A percentile compares a stretch with the other conserved stretches of the same genome.
Conservation (phyloP, 371 early-diverging fungal genomes). For the Mucor lusitanicus region DNA sequence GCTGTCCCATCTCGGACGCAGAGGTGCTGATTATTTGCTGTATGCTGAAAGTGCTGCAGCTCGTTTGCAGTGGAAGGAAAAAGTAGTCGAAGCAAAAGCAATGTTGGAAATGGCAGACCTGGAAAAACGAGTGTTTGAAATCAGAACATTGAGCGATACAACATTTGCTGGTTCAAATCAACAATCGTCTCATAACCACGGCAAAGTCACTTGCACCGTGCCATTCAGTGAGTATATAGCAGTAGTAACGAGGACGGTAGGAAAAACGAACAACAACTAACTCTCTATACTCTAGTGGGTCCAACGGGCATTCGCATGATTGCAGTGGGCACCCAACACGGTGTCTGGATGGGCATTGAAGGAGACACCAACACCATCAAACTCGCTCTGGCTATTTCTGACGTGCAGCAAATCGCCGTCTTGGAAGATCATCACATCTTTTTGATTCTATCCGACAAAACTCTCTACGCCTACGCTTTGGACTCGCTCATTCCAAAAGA, state of each 20-base stretch:
- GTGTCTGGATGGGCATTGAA: slow-evolving; percentile 64
- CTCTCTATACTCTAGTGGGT: slow-evolving; percentile 31
- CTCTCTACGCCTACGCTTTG: slow-evolving; percentile 59
- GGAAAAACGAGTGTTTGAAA: slow-evolving; percentile 65
- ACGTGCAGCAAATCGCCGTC: slow-evolving; percentile 46
- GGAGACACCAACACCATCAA: slow-evolving; percentile 39
- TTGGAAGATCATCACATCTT: slow-evolving; percentile 43
- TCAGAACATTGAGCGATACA: slow-evolving; percentile 46
- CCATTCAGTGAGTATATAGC: slow-evolving; percentile 54
- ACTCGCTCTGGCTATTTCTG: slow-evolving; percentile 28
- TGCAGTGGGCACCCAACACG: slow-evolving; percentile 81
- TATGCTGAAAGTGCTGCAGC: slow-evolving; percentile 74
- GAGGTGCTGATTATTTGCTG: slow-evolving; percentile 70
- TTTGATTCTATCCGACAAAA: slow-evolving; percentile 53
- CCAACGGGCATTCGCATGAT: slow-evolving; percentile 61
- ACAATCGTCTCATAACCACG: slow-evolving; percentile 23
- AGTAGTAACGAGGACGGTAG: too few relatives aligned
- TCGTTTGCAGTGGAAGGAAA: slow-evolving; percentile 82
- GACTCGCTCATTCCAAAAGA: slow-evolving; percentile 40
- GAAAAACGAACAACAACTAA: too few relatives aligned
- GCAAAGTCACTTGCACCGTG: slow-evolving; percentile 71
- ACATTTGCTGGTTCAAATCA: slow-evolving; percentile 30
- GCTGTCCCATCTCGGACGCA: slow-evolving; percentile 70
- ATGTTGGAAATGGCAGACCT: slow-evolving; percentile 40
- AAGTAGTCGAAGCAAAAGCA: slow-evolving; percentile 73